Evolutionary conservation across 768 basidiomycete species (phyloP), one percentile per base, ranked within the genome.

Genomic region (Lactifluus subvellereus): DNA sequence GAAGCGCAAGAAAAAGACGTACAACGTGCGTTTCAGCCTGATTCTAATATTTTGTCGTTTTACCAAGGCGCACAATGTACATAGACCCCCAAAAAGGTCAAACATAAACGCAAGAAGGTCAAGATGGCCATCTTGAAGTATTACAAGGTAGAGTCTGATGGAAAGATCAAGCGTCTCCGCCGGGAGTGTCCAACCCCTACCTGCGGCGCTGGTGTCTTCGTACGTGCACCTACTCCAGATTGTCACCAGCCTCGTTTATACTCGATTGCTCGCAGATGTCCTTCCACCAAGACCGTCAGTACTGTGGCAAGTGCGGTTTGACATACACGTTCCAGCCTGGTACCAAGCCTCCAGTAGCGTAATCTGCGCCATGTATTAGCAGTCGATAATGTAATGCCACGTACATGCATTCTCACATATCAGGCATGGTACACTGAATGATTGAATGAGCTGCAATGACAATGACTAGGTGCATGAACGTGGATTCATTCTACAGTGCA

Each of bases 1-100:
- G 88, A 98, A 98, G 87, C 88, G 96, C 77, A 98, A 98, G 88
- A 99, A 98, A 85, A 98, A 98, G 85, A 94, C 93, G 59, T 98
- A 98, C 89, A 94, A 87, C 81, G 91, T 93, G 54, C 54, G 88
- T 79, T 2, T 32, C n/a, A 1, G 6, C 37, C 14, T 53, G 20
- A 1, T 37, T 20, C 43, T 55, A 30, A 43, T 22, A 2, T 18
- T 27, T 18, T 14, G 22, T 13, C 30, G 8, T n/a, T 55, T 22
- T 58, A 18, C 37, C 64, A 35, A 43, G 65, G 55, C 68, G 43
- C 69, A 33, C 10, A 10, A n/a, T 38, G 45, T 38, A 37, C 38
- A 20, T 20, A 66, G 65, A 66, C 65, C n/a, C 65, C 62, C 16
- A 66, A 66, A 48, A 66, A 54, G 40, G 5, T 64, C 54, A 66